phyloP scores from a whole-genome alignment of 768 basidiomycete genomes.

The Holtermannia corniformis region DNA sequence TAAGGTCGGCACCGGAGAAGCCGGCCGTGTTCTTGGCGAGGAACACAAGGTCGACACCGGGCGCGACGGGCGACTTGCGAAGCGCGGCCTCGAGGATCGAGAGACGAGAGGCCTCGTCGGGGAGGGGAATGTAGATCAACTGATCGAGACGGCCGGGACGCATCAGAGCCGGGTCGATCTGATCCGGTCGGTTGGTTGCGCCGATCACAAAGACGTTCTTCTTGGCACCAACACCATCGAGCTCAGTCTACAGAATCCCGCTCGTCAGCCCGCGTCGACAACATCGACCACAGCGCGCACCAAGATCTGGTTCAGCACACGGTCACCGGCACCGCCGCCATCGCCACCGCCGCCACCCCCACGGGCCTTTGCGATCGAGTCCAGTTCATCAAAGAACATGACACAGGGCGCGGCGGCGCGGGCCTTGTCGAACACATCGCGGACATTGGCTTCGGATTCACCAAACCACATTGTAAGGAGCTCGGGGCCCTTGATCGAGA shows the following conservation, averaged over 20 bases:
- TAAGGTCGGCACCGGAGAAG: constrained; percentile 98
- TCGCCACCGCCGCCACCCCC: constrained; percentile 70
- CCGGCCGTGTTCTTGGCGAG: constrained; percentile 89
- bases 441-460: constrained; percentile 99
- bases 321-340: constrained; percentile 91
- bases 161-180: constrained; percentile 96
- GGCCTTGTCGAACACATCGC: constrained; percentile 99
- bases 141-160: constrained; percentile 97
- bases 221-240: constrained; percentile 79
- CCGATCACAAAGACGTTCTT: constrained; percentile 87
- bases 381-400: constrained; percentile 91
- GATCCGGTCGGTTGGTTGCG: constrained; percentile 90
- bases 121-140: constrained; percentile 97
- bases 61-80: constrained; percentile 80
- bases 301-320: constrained; percentile 68
- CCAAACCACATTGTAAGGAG: constrained; percentile 99
- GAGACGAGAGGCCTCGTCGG: constrained; percentile 82
- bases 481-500: constrained; percentile 98
- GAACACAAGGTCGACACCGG: constrained; percentile 72
- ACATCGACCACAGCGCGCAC: constrained; percentile 11
- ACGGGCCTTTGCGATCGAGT: constrained; percentile 90
- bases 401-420: constrained; percentile 96
- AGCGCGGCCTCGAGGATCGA: constrained; percentile 85
- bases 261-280: constrained; percentile 1
- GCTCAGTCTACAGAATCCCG: constrained; percentile 69